Base-by-base conservation (phyloP, 2,329 filamentous ascomycete species). In the Mycocentrospora acerina region DNA sequence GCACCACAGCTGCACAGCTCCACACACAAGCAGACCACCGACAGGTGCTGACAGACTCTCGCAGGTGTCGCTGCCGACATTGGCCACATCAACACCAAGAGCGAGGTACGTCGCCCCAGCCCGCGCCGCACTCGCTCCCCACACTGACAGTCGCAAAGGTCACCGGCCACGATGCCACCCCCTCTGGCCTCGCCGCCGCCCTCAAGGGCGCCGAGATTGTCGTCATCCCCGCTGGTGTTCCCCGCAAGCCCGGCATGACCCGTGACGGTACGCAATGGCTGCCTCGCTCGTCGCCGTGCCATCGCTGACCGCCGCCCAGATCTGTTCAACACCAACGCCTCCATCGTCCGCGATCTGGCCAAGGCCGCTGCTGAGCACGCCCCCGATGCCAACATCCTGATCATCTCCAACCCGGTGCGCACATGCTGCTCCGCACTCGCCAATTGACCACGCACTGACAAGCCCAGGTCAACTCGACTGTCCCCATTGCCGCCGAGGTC, bases 311-410 rank as follows among this genome's bases (percentile, higher is more conserved):
- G 14, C 24, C 29, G 9, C n/a, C 16, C 42, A 83, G 91, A 98
- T 72, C 86, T 98, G 54, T 98, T 98, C 90, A 97, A 97, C 85
- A 98, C 91, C 81, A 98, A 98, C 75, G 93, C 93, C 73, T 95
- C 89, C 71, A 98, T 98, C 72, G 93, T 98, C 71, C 90, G 91
- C 68, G 93, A 97, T 75, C 84, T 98, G 56, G 90, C 91, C 77
- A 95, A 95, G 83, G 90, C 90, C 64, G 84, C 83, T 67, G 93
- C 93, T 66, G 83, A 95, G 66, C 81, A 88, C 59, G 81, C 85
- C 68, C 93, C 93, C 64, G 80, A 96, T 53, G 93, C 93, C 74
- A 95, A 95, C 77, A 80, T 97, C 72, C 83, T 97, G 69, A 83
- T 98, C 80, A 98, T 98, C 77, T 83, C 90, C 74, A 98, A 98